Conservation (phyloP, 2,329 filamentous ascomycete species). For the Cucurbitaria berberidis region DNA sequence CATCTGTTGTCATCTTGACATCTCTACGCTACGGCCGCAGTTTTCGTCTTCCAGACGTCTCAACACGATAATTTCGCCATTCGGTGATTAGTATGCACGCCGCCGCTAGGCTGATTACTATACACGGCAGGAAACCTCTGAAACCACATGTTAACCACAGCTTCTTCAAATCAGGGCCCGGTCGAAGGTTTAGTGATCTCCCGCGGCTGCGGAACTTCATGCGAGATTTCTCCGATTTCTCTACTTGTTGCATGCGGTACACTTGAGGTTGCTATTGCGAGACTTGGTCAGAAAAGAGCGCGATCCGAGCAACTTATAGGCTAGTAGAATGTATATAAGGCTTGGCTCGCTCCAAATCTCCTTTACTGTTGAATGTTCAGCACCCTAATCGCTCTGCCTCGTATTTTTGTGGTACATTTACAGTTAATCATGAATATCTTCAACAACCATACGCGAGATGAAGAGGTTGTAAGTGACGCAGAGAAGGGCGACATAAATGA, state of each 20-base stretch:
- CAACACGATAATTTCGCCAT: background rate
- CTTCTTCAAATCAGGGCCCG: no score
- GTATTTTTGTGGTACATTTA: background rate
- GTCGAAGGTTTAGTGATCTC: background rate
- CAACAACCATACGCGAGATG: background rate
- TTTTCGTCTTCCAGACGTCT: background rate
- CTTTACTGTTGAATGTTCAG: background rate
- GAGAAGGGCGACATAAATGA: constrained; percentile 7
- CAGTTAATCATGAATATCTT: background rate
- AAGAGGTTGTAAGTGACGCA: constrained; percentile 1
- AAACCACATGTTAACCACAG: no score
- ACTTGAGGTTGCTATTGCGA: background rate
- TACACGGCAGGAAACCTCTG: background rate
- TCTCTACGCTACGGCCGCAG: background rate
- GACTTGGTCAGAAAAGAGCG: background rate
- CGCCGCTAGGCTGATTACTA: constrained; percentile 5
- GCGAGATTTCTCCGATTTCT: background rate
- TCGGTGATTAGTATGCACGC: background rate
- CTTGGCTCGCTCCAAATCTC: background rate
- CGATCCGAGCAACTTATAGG: background rate
- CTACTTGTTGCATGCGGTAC: background rate
- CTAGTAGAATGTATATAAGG: background rate
- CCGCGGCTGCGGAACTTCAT: background rate
- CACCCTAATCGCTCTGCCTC: background rate
- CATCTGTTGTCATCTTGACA: background rate